phyloP scores from a whole-genome alignment of 208 protist genomes.

The Leishmania lainsoni region DNA sequence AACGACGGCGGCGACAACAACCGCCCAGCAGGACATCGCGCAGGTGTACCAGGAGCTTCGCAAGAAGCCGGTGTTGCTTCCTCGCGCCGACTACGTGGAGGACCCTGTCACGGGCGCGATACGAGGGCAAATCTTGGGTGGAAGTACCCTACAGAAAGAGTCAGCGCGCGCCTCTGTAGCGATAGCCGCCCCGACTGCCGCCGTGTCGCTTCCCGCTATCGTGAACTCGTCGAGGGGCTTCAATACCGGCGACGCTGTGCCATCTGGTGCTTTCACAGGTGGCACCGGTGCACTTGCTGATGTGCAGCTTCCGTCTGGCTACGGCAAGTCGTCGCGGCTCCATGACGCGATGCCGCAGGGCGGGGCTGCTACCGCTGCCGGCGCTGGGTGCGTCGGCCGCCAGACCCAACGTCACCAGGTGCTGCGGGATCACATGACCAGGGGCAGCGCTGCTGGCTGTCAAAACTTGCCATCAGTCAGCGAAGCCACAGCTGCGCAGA shows the following conservation, averaged over 20 bases:
- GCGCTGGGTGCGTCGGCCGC: background rate
- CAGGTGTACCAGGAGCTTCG: constrained; percentile 75
- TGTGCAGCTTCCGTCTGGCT: constrained; percentile 45
- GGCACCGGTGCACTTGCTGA: constrained; percentile 1
- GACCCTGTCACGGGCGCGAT: constrained; percentile 61
- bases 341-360: background rate
- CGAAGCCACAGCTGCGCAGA: constrained; percentile 3
- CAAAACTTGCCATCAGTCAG: background rate
- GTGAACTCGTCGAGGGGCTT: background rate
- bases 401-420: constrained; percentile 3
- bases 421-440: constrained; percentile 25
- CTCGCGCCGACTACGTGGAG: constrained; percentile 52
- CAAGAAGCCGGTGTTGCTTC: constrained; percentile 65
- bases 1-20: background rate
- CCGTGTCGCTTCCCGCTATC: constrained; percentile 7
- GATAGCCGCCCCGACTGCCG: background rate
- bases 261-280: background rate
- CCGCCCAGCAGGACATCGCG: constrained; percentile 17
- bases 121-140: constrained; percentile 22
- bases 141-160: background rate
- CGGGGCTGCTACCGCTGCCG: background rate
- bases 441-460: background rate
- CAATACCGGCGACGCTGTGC: background rate
- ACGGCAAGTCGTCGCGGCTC: constrained; percentile 55
- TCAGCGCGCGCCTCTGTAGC: background rate